A percentile compares a stretch with the other conserved stretches of the same genome.
Conservation (phyloP, 495 filamentous ascomycete genomes). For the Penicillium goetzii region DNA sequence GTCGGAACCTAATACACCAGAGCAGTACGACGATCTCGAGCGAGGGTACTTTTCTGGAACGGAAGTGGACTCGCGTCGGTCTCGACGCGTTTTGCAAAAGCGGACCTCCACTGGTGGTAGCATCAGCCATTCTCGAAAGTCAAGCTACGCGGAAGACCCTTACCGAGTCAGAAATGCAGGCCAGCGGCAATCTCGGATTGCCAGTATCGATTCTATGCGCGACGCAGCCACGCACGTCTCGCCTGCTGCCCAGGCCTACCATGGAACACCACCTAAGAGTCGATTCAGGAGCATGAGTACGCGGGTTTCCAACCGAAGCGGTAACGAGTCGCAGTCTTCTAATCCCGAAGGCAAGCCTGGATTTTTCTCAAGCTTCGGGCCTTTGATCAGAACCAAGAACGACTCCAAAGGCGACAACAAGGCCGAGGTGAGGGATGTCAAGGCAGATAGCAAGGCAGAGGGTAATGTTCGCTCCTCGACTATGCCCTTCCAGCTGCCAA, state of each 20-base stretch:
- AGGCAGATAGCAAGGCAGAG: background rate
- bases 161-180: constrained; percentile 52
- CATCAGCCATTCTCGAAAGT: constrained; percentile 61
- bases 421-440: background rate
- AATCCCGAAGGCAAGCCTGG: constrained; percentile 50
- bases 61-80: constrained; percentile 72
- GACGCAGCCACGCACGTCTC: constrained; percentile 45
- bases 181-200: constrained; percentile 76
- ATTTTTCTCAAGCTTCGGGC: constrained; percentile 54
- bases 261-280: constrained; percentile 49
- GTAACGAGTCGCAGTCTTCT: constrained; percentile 50
- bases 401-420: constrained; percentile 43
- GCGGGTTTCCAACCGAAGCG: constrained; percentile 37
- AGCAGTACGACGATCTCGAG: constrained; percentile 65
- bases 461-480: constrained; percentile 57
- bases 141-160: constrained; percentile 74
- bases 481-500: constrained; percentile 42
- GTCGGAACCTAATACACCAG: constrained; percentile 37
- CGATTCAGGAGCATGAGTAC: constrained; percentile 53
- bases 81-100: constrained; percentile 80
- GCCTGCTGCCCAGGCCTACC: constrained; percentile 61
- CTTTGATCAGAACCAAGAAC: constrained; percentile 41
- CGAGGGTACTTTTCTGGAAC: constrained; percentile 93
- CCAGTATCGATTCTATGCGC: constrained; percentile 66
- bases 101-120: constrained; percentile 59